These are phyloP conservation scores for Poa pratensis DNA, from an alignment of 176 grass and related monocot species.

Conservation along the genomic window DNA sequence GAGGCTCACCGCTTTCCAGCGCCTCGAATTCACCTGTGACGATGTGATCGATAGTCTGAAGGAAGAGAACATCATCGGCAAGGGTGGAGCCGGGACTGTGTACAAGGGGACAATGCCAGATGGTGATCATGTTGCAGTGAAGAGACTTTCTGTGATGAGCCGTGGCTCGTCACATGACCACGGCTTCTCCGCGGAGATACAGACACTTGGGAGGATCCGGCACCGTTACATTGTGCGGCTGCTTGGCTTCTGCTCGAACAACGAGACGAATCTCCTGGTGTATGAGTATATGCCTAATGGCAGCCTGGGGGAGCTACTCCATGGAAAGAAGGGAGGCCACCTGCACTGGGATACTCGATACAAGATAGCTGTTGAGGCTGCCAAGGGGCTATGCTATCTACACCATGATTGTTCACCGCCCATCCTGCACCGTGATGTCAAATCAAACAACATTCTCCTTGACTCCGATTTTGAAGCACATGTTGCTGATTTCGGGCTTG, in stretches of 20 bases:
- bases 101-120: conserved; percentile 93
- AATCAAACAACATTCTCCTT: conserved; percentile 95
- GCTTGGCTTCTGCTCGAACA: conserved; percentile 90
- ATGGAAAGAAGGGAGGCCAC: conserved; percentile 92
- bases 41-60: conserved; percentile 81
- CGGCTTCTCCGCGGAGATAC: conserved; percentile 94
- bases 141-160: conserved; percentile 78
- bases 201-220: conserved; percentile 89
- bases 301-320: conserved; percentile 91
- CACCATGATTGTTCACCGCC: conserved; percentile 89
- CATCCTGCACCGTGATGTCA: conserved; percentile 89
- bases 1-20: conserved; percentile 85
- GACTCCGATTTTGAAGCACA: conserved; percentile 87
- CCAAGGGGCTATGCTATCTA: conserved; percentile 98
- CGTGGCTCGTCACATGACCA: conserved; percentile 87
- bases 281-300: conserved; percentile 99
- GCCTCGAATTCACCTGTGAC: conserved; percentile 83
- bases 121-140: conserved; percentile 85
- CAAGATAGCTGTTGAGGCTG: conserved; percentile 88
- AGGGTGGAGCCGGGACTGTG: conserved; percentile 92
- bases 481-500: conserved; percentile 85
- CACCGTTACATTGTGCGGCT: conserved; percentile 93
- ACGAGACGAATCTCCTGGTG: conserved; percentile 84
- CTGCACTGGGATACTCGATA: conserved; percentile 86
- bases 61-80: conserved; percentile 96